Percentiles rank a stretch among this genome's conserved stretches.
These are phyloP conservation scores for Eucalyptus viminalis DNA, from an alignment of 345 rosid genomes.

Conservation along the genomic window DNA sequence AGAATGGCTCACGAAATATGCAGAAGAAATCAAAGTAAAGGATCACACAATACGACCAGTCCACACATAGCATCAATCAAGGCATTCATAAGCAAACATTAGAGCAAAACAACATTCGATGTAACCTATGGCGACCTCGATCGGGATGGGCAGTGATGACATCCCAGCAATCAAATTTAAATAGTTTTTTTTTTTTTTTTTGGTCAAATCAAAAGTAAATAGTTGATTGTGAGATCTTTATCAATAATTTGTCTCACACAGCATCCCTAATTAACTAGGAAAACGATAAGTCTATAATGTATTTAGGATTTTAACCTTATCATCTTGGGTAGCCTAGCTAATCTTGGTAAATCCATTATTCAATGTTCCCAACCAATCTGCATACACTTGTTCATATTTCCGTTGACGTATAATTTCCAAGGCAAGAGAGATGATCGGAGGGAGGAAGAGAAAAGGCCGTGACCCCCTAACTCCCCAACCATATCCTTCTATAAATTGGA, in stretches of 20 bases:
- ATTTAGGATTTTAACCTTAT: neutral
- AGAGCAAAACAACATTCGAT: neutral
- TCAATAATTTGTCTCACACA: neutral
- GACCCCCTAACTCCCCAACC: neutral
- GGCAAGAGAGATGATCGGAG: neutral
- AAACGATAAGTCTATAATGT: neutral
- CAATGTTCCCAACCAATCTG: neutral
- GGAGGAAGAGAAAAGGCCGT: neutral
- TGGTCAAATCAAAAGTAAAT: neutral
- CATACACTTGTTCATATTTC: neutral
- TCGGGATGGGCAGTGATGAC: neutral
- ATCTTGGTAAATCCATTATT: neutral
- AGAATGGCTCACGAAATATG: neutral
- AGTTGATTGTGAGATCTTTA: neutral
- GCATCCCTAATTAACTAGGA: neutral
- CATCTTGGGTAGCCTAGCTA: neutral
- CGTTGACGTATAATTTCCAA: neutral
- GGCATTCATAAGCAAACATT: neutral
- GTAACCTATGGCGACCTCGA: neutral
- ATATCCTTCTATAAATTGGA: neutral
- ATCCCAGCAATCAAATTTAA: neutral
- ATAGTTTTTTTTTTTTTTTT: no score
- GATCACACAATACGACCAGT: neutral
- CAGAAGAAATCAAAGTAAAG: neutral
- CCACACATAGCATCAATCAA: neutral